Evolutionary conservation across 176 grass and related monocot genomes (phyloP).

Genomic region (Oryza longistaminata): DNA sequence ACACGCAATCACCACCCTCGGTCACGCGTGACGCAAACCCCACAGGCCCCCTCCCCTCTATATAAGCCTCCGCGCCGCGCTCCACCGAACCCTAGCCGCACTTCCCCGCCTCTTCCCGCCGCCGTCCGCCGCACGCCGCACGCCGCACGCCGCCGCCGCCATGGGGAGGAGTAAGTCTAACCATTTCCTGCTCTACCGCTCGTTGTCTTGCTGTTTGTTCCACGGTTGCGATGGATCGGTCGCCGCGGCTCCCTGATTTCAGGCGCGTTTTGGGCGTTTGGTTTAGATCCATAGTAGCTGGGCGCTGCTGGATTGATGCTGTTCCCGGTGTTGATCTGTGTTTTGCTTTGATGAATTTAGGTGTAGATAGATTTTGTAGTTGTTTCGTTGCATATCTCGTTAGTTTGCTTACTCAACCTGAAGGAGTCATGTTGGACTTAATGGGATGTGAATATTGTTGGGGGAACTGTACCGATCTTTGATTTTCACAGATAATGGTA

Average conservation of each 20-base stretch:
- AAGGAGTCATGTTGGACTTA: not conserved
- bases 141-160: constrained; percentile 24
- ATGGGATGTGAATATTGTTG: not conserved
- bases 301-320: not conserved
- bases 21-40: constrained; percentile 23
- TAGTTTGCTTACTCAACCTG: not conserved
- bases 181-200: not conserved
- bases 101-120: not conserved
- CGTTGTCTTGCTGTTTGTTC: not conserved
- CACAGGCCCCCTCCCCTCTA: not conserved
- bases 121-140: not conserved
- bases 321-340: not conserved
- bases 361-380: not conserved
- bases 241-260: not conserved
- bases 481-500: not conserved
- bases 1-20: not conserved
- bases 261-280: not conserved
- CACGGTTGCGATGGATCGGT: not conserved
- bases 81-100: constrained; percentile 24
- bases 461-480: not conserved
- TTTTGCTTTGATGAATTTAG: too few species aligned
- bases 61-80: not conserved
- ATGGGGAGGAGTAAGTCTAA: constrained; percentile 55
- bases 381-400: not conserved
- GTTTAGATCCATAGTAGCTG: not conserved